A percentile compares a stretch with the other conserved stretches of the same genome.
phyloP scores from a whole-genome alignment of 1,139 yeast species.

The Fermentozyma sake region DNA sequence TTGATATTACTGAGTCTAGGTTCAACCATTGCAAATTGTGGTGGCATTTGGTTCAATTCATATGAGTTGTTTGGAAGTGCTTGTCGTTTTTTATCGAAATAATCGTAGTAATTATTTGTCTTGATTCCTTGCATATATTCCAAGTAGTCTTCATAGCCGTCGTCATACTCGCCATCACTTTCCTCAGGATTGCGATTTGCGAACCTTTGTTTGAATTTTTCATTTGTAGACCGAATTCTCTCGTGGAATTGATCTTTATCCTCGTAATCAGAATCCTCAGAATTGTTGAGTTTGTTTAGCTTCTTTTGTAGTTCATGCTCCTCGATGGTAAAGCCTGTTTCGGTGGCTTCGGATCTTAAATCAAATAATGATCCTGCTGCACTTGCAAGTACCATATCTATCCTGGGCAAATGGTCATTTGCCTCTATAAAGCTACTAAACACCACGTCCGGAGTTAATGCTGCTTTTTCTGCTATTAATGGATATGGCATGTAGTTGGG shows the following conservation, averaged over 20 bases:
- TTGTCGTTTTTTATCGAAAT: slow-evolving; percentile 3
- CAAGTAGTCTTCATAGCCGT: slow-evolving; percentile 9
- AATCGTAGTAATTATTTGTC: slow-evolving; percentile 2
- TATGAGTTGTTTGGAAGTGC: slow-evolving; percentile 3
- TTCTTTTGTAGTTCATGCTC: slow-evolving; percentile 8
- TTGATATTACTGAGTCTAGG: slow-evolving; percentile 5
- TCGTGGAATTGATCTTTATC: slow-evolving; percentile 1
- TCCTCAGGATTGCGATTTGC: slow-evolving; percentile 1
- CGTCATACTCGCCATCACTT: slow-evolving; percentile 5
- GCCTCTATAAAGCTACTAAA: slow-evolving; percentile 37
- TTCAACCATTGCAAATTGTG: slow-evolving; percentile 3
- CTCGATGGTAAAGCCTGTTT: slow-evolving; percentile 27
- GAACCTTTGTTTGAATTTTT: slow-evolving; percentile 2
- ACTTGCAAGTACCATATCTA: slow-evolving; percentile 47
- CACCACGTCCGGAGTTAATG: slow-evolving; percentile 35
- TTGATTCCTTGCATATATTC: slow-evolving; percentile 8
- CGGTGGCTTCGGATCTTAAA: slow-evolving; percentile 28
- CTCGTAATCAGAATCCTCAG: no score
- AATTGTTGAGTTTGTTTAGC: no score
- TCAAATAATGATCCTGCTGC: slow-evolving; percentile 46
- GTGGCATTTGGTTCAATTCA: slow-evolving; percentile 3
- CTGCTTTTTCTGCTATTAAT: slow-evolving; percentile 31
- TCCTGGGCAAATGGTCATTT: slow-evolving; percentile 32
- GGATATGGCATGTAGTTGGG: slow-evolving; percentile 49
- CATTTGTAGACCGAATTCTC: slow-evolving; percentile 1